These are phyloP conservation scores for Sordariomycetes sp. DNA, from an alignment of 2,329 filamentous ascomycete genomes.

Conservation along the genomic window DNA sequence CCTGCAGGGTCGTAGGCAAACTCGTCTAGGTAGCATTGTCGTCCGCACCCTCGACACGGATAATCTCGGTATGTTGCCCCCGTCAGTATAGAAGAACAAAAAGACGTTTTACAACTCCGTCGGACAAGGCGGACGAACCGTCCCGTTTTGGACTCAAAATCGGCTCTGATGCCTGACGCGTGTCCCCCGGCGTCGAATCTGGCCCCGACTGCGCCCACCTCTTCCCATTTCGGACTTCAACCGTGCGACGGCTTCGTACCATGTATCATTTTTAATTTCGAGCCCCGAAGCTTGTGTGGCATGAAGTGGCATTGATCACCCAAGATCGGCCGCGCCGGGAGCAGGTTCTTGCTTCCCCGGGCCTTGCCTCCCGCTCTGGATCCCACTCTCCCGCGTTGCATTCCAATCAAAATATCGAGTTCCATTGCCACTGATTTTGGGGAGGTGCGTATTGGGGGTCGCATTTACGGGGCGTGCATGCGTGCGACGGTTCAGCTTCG, in stretches of 20 bases:
- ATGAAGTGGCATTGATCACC: constrained; percentile 2
- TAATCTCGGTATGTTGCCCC: too few species aligned
- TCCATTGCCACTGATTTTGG: constrained; percentile 1
- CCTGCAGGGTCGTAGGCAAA: too few species aligned
- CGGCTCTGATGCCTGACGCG: too few species aligned
- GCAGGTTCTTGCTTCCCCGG: constrained; percentile 4
- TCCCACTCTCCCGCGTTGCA: constrained; percentile 2
- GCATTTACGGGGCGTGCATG: not conserved
- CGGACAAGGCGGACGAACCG: too few species aligned
- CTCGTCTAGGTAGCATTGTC: too few species aligned
- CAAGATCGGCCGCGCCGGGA: constrained; percentile 4
- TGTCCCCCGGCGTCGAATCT: too few species aligned
- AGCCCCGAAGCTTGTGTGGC: not conserved
- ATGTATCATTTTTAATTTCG: not conserved
- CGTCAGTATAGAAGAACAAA: too few species aligned
- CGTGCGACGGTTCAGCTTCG: not conserved
- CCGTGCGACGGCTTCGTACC: not conserved
- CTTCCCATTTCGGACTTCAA: not conserved
- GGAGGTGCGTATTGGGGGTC: constrained; percentile 1
- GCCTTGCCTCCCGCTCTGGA: constrained; percentile 6
- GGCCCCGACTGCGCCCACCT: too few species aligned
- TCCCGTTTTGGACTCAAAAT: too few species aligned
- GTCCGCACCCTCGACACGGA: too few species aligned
- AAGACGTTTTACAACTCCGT: too few species aligned
- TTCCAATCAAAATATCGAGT: not conserved